Evolutionary conservation across 345 rosid species (phyloP).

Genomic region (Mangifera indica): DNA sequence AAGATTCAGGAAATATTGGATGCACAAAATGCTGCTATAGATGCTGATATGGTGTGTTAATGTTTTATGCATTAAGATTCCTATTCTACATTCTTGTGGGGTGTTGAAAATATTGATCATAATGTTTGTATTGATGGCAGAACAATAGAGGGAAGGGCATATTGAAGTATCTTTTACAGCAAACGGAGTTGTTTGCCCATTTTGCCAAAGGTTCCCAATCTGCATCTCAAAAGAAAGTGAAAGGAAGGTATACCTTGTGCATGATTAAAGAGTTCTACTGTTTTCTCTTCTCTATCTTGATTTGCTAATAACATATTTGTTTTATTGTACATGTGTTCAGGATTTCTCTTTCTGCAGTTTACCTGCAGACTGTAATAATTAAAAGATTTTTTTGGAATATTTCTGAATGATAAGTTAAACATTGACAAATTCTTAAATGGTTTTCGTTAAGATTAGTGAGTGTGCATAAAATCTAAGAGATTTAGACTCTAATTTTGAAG

Average conservation of each 20-base stretch:
- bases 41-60: conserved; percentile 80
- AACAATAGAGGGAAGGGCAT: conserved; percentile 88
- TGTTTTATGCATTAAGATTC: not conserved
- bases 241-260: conserved; percentile 67
- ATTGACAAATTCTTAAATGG: not conserved
- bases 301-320: conserved; percentile 1
- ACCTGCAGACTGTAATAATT: not conserved
- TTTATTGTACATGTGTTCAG: not conserved
- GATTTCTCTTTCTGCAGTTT: conserved; percentile 5
- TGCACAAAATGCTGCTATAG: conserved; percentile 83
- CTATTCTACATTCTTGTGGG: not conserved
- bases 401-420: not conserved
- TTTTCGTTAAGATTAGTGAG: not conserved
- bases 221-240: conserved; percentile 63
- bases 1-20: conserved; percentile 94
- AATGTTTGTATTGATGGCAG: conserved; percentile 38
- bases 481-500: no score
- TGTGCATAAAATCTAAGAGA: no score
- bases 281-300: not conserved
- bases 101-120: not conserved
- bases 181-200: conserved; percentile 95
- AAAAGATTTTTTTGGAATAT: not conserved
- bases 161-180: conserved; percentile 88
- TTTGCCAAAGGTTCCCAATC: conserved; percentile 89
- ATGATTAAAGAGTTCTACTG: not conserved